Evolutionary conservation across 73 alveolate genomes (phyloP), one percentile per base, ranked within the genome.

Genomic region (Paramecium tetraurelia): DNA sequence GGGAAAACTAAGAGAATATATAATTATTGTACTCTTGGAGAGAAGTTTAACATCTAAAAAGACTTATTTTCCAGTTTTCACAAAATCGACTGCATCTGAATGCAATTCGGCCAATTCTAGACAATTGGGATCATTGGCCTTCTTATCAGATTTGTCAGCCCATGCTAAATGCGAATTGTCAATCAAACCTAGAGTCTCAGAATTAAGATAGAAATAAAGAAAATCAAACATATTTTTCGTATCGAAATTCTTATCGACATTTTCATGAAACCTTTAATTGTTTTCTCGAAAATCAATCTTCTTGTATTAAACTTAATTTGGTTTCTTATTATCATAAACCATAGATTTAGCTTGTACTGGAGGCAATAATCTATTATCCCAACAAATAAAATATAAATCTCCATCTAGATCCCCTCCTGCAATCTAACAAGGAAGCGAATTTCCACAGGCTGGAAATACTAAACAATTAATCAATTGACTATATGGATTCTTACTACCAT

Each of bases 61-160:
- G 86, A 95, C 93, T 80, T 86, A 22, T 38, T 7, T 58, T 6
- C 99, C 99, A 85, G 89, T 88, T 93, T 97, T 97, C 68, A 95
- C 98, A 83, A 96, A 96, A 89, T 97, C 99, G 33, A 97, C 98
- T 5, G 99, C 99, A 18, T 95, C 87, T n/a, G 97, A 89, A 93
- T 95, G 98, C 59, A 94, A 85, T 83, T 95, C 95, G 58, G 98
- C 95, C 85, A 97, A 92, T 86, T 89, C 92, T 38, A 94, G 38
- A 70, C 99, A 96, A 85, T 63, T 93, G 14, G 92, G 93, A 86
- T 96, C 97, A 85, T 86, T 85, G 1, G 99, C 98, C 27, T 80
- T 85, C 6, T 77, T 69, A 36, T 76, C 72, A 68, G 95, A 94
- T 77, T 89, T 89, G 89, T 96, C 99, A 14, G 99, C 99, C 59